phyloP scores from a whole-genome alignment of 805 yeast genomes.

The Suhomyces faveliae region DNA sequence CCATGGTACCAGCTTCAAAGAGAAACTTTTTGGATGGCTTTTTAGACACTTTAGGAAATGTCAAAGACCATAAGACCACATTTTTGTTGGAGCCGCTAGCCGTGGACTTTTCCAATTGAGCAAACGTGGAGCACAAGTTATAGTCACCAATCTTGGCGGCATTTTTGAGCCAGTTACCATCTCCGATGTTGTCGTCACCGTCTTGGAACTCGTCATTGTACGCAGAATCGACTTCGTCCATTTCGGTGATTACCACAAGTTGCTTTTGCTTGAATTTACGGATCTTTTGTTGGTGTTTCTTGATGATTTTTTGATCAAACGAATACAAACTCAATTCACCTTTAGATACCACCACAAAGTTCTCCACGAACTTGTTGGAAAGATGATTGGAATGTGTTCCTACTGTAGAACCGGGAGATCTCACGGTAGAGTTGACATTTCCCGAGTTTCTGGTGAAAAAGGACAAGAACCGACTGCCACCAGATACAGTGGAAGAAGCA shows the following conservation, averaged over 20 bases:
- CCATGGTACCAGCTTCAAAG: conserved; percentile 65
- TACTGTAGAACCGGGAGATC: conserved; percentile 7
- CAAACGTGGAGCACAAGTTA: conserved; percentile 52
- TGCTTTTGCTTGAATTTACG: conserved; percentile 22
- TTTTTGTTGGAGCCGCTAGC: conserved; percentile 9
- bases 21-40: conserved; percentile 43
- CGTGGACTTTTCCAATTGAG: conserved; percentile 32
- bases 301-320: conserved; percentile 46
- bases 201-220: conserved; percentile 25
- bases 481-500: conserved; percentile 5
- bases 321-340: conserved; percentile 62
- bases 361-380: conserved; percentile 38
- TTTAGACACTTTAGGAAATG: conserved; percentile 47
- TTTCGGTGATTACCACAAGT: conserved; percentile 9
- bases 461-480: conserved; percentile 24
- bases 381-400: conserved; percentile 14
- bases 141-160: conserved; percentile 57
- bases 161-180: conserved; percentile 68
- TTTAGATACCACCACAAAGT: conserved; percentile 65
- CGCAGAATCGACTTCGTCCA: conserved; percentile 19
- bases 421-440: background rate
- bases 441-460: conserved; percentile 20
- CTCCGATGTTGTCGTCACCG: conserved; percentile 43
- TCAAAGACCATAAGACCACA: conserved; percentile 48
- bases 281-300: conserved; percentile 37